phyloP scores from a whole-genome alignment of 2,329 filamentous ascomycete species.

The Ophiostoma novo-ulmi region DNA sequence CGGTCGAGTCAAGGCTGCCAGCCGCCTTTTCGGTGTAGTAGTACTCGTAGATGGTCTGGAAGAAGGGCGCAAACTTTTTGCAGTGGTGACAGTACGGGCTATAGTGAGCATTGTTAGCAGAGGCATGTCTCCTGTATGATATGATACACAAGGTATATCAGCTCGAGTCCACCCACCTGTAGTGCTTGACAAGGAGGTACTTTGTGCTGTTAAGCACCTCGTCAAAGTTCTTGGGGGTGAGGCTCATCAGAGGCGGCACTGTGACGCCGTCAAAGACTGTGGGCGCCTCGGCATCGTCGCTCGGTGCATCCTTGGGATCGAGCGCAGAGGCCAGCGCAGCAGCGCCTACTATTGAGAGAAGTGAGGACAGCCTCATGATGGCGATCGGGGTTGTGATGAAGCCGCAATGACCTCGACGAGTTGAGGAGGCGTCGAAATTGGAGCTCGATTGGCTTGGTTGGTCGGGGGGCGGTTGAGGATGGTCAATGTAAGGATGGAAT shows the following conservation, averaged over 20 bases:
- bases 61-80: slow-evolving; percentile 71
- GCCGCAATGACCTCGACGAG: background rate
- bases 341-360: slow-evolving; percentile 46
- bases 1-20: slow-evolving; percentile 57
- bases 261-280: slow-evolving; percentile 62
- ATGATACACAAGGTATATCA: background rate
- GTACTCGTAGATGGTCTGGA: slow-evolving; percentile 90
- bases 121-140: background rate
- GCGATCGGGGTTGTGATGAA: background rate
- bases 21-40: slow-evolving; percentile 75
- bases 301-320: slow-evolving; percentile 14
- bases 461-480: background rate
- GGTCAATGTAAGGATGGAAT: background rate
- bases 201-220: slow-evolving; percentile 50
- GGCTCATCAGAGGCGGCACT: slow-evolving; percentile 60
- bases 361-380: slow-evolving; percentile 43
- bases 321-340: slow-evolving; percentile 39
- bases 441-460: background rate
- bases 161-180: slow-evolving; percentile 49
- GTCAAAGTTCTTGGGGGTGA: slow-evolving; percentile 55
- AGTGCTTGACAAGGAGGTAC: slow-evolving; percentile 58
- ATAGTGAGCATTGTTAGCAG: background rate
- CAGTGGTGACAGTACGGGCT: slow-evolving; percentile 68
- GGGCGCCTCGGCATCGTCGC: slow-evolving; percentile 40
- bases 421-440: background rate